phyloP scores from a whole-genome alignment of 148 eudicot species.

The Diospyros lotus region DNA sequence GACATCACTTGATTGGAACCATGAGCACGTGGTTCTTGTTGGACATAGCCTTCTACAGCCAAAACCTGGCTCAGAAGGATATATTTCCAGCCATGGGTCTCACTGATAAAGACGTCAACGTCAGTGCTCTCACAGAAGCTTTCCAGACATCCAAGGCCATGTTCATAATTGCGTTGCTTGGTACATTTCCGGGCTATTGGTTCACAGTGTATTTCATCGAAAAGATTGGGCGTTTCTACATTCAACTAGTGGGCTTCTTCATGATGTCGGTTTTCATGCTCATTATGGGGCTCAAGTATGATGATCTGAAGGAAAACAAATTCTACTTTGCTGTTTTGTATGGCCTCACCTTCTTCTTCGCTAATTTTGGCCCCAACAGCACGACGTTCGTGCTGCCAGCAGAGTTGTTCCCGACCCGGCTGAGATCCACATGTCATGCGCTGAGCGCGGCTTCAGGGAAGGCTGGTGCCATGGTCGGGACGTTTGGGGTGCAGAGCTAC shows the following conservation, averaged over 20 bases:
- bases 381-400: conserved; percentile 35
- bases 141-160: conserved; percentile 27
- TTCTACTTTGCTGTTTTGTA: conserved; percentile 23
- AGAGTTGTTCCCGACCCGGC: conserved; percentile 31
- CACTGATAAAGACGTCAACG: not conserved
- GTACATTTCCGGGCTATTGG: conserved; percentile 34
- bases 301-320: conserved; percentile 9
- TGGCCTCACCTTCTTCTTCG: conserved; percentile 36
- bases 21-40: conserved; percentile 30
- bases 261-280: conserved; percentile 33
- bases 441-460: conserved; percentile 27
- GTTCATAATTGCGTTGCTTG: conserved; percentile 28
- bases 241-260: conserved; percentile 30
- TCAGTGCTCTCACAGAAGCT: conserved; percentile 25
- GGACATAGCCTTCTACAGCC: conserved; percentile 34
- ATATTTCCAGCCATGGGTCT: conserved; percentile 28
- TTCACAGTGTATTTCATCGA: conserved; percentile 35
- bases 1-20: conserved; percentile 29
- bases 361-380: conserved; percentile 34
- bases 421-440: conserved; percentile 33
- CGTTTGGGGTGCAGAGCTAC: conserved; percentile 26
- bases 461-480: conserved; percentile 32
- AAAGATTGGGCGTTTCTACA: conserved; percentile 27
- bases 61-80: conserved; percentile 30
- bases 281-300: conserved; percentile 18